Conservation (phyloP, 352 stramenopile species). For the Globisporangium mamillatum region DNA sequence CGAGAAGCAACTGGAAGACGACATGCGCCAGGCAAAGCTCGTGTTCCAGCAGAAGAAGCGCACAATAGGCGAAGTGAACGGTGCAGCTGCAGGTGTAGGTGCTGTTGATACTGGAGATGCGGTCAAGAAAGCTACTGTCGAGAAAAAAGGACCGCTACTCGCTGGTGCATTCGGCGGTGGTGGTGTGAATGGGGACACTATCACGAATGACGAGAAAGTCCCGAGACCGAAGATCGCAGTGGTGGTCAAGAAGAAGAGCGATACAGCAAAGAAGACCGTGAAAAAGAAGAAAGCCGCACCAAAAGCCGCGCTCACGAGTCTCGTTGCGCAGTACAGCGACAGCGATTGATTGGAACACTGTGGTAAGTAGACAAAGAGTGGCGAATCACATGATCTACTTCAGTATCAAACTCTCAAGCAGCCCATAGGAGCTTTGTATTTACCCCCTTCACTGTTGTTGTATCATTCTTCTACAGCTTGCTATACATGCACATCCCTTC, state of each 20-base stretch:
- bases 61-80: conserved; percentile 19
- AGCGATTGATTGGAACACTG: conserved; percentile 31
- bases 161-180: not conserved
- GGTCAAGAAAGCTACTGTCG: not conserved
- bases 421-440: not conserved
- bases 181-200: not conserved
- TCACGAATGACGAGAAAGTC: conserved; percentile 7
- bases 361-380: not conserved
- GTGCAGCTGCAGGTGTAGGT: no score
- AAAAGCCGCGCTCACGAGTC: conserved; percentile 37
- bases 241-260: conserved; percentile 26
- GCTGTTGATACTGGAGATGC: not conserved
- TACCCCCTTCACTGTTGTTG: not conserved
- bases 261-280: conserved; percentile 29
- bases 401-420: not conserved
- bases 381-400: not conserved
- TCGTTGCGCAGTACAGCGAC: conserved; percentile 82
- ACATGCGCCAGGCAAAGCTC: conserved; percentile 42
- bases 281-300: conserved; percentile 32
- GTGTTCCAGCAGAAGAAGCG: conserved; percentile 56
- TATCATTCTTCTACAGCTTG: conserved; percentile 3
- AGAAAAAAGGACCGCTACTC: not conserved
- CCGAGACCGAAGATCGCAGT: conserved; percentile 26
- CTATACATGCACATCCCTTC: conserved; percentile 3
- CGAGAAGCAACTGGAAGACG: conserved; percentile 44